Evolutionary conservation across 768 basidiomycete genomes (phyloP), one percentile per base, ranked within the genome.

Genomic region (Amanita rimosa): DNA sequence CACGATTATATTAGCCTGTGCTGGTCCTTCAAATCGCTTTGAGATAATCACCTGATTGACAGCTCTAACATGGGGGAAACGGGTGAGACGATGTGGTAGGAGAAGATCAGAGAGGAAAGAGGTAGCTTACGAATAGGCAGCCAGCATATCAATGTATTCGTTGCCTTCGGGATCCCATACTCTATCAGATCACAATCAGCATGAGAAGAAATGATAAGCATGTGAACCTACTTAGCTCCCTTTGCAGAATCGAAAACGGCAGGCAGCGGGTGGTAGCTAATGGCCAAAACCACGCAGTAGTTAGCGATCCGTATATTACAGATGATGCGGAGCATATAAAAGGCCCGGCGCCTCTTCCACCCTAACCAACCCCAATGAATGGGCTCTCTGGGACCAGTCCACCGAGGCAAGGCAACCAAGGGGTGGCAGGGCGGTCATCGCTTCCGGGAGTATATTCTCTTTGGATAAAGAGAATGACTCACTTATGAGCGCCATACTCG

Each of bases 131-230:
- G 90, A 94, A 69, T 98, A 98, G 24, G 96, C 96, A 39, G 90
- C 89, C 16, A 99, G 74, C 89, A 97, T 96, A 60, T 99, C 96
- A 53, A 97, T 92, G 67, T 96, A 99, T 61, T 93, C 86, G 45
- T 78, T 83, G 54, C 93, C 94, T 73, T 95, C 93, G 3, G 85
- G 87, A 62, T 96, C 94, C 87, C 89, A 95, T 62, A 92, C 90
- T 58, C 74, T 76, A 56, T 40, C 43, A 49, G n/a, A 52, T 38
- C 46, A 51, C 46, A 53, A 60, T 52, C 54, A 55, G 40, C 31
- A 40, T 31, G 26, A 52, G 22, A 26, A 36, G 39, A 24, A n/a
- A 24, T 35, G 24, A n/a, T 37, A 3, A 24, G 38, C 35, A 33
- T 29, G 27, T 50, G 26, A 38, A 71, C 85, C 76, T 74, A 91